phyloP scores from a whole-genome alignment of 129 eudicot species.

The Flaveria linearis region DNA sequence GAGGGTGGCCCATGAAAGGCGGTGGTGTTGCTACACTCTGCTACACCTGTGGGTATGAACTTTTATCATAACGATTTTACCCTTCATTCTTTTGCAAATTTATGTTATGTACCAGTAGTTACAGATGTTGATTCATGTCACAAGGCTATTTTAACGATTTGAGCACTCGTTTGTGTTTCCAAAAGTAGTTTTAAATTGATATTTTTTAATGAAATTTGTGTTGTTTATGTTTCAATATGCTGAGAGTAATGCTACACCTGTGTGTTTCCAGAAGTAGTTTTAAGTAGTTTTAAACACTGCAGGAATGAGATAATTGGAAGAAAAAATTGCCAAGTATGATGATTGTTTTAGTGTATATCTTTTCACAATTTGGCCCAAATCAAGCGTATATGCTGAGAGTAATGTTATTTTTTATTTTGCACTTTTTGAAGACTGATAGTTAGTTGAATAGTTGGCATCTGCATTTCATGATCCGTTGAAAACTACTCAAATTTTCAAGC shows the following conservation, averaged over 20 bases:
- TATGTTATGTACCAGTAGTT: not conserved
- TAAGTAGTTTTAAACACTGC: too few species aligned
- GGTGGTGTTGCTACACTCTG: conserved; percentile 75
- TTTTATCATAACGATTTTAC: conserved; percentile 25
- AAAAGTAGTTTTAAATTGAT: too few species aligned
- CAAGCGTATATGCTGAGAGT: not conserved
- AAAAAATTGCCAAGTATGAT: not conserved
- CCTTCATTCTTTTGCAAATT: conserved; percentile 17
- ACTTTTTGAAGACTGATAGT: not conserved
- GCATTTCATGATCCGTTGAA: not conserved
- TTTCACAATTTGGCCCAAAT: not conserved
- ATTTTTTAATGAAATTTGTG: not conserved
- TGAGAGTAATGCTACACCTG: too few species aligned
- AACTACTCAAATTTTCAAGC: not conserved
- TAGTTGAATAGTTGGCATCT: not conserved
- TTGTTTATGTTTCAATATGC: not conserved
- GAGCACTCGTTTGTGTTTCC: too few species aligned
- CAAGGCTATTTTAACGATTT: too few species aligned
- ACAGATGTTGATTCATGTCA: not conserved
- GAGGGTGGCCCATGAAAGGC: conserved; percentile 74
- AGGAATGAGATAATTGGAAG: too few species aligned
- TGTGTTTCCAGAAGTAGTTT: too few species aligned
- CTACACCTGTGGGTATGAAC: conserved; percentile 58
- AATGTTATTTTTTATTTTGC: not conserved
- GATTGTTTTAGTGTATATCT: not conserved